Evolutionary conservation across 306 rosid genomes (phyloP), one percentile per base, ranked within the genome.

Genomic region (Cercis canadensis): DNA sequence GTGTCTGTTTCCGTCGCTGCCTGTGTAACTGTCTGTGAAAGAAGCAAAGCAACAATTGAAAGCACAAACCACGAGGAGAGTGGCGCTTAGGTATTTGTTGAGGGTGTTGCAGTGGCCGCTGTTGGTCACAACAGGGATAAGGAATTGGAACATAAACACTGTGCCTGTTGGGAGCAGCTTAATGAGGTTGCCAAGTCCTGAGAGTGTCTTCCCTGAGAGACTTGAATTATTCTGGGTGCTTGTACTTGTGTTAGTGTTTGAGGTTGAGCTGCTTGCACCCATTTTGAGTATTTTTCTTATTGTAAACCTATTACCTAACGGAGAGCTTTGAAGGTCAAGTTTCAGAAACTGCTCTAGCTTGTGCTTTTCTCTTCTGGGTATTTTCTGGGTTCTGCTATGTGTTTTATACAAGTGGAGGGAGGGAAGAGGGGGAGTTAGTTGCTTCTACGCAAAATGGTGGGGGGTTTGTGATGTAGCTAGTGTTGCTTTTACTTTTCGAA

Each of bases 81-180:
- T 40, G 16, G 63, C 29, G 13, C 81, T 84, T 5, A 89, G 70
- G 77, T 73, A 84, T 67, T 89, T 90, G 84, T 89, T 76, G 64
- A 83, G 0, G 21, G 74, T 29, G 17, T 12, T 5, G 88, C 98
- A 93, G 14, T 82, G 64, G 44, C 98, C 98, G 53, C 4, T 75
- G 82, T 90, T 84, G 77, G 96, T 85, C 0, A 86, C 15, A 11
- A 87, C 65, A 0, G 97, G 98, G 78, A 72, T 90, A 21, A 90
- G 87, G 65, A 86, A 94, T 9, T 86, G 97, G 78, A 82, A 90
- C 39, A 87, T 46, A 81, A 94, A 90, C 15, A 90, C 83, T 0
- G 98, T 90, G 47, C 95, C 97, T 0, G 95, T 94, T 0, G 98
- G 98, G 41, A 94, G 96, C 72, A 89, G 86, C 72, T 77, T 84